Evolutionary conservation across 768 basidiomycete genomes (phyloP).

Genomic region (Leccinum fibrillosum): DNA sequence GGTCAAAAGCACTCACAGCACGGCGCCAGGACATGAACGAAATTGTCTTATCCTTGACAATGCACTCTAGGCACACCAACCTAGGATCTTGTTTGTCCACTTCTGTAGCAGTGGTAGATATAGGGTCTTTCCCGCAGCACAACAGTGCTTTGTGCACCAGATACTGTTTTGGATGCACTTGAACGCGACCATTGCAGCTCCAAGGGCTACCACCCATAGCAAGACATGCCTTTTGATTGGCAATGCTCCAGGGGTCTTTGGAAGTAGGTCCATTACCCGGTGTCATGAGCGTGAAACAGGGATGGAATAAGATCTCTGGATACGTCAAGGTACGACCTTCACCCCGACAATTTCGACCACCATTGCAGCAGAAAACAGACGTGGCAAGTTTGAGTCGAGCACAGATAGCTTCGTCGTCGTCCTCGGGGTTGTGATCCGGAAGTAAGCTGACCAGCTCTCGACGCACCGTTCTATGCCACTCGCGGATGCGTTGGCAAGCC

Average conservation of each 20-base stretch:
- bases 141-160: conserved; percentile 13
- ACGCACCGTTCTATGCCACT: conserved; percentile 26
- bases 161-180: conserved; percentile 18
- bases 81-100: conserved; percentile 23
- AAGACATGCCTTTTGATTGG: conserved; percentile 20
- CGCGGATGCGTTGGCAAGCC: conserved; percentile 16
- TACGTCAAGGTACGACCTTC: conserved; percentile 17
- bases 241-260: conserved; percentile 22
- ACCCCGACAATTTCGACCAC: conserved; percentile 11
- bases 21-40: conserved; percentile 24
- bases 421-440: conserved; percentile 15
- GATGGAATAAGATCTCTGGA: conserved; percentile 28
- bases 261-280: conserved; percentile 3
- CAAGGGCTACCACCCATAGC: conserved; percentile 24
- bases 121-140: conserved; percentile 24
- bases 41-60: conserved; percentile 1
- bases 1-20: conserved; percentile 14
- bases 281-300: conserved; percentile 22
- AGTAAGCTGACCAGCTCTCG: conserved; percentile 29
- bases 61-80: conserved; percentile 19
- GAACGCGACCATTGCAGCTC: conserved; percentile 20
- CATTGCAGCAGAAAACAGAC: conserved; percentile 25
- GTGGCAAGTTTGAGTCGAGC: conserved; percentile 27
- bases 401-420: conserved; percentile 15
- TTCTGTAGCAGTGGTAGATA: conserved; percentile 20